Conservation (phyloP, 495 filamentous ascomycete species). For the Penicillium paradoxum region DNA sequence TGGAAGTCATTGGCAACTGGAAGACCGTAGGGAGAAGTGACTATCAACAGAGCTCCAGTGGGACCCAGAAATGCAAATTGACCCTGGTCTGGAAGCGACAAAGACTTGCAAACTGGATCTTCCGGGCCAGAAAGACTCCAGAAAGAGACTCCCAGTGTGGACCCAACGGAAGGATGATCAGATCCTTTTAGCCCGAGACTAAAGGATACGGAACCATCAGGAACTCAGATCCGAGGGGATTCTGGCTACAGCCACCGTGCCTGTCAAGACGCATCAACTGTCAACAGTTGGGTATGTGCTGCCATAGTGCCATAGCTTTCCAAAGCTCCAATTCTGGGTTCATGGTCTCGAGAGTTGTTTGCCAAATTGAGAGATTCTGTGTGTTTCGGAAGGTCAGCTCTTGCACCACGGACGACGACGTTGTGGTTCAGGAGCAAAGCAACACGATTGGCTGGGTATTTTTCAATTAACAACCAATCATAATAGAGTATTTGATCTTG, state of each 20-base stretch:
- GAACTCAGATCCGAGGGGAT: not conserved
- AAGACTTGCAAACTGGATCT: not conserved
- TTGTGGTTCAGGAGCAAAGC: slow-evolving; percentile 5
- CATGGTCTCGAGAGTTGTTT: no score
- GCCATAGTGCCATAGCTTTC: not conserved
- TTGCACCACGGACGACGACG: not conserved
- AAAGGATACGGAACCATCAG: not conserved
- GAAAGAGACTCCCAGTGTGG: not conserved
- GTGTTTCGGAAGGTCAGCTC: not conserved
- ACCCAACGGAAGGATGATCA: not conserved
- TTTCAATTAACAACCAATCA: not conserved
- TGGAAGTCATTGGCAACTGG: not conserved
- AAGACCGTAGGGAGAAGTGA: not conserved
- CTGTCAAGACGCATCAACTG: not conserved
- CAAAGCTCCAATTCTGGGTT: no score
- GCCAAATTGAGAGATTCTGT: not conserved
- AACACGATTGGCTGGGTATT: not conserved
- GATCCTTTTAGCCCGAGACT: slow-evolving; percentile 1
- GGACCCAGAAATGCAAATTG: not conserved
- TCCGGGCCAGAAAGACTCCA: not conserved
- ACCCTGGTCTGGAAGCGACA: not conserved
- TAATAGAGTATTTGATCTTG: not conserved
- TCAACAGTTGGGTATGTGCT: no score
- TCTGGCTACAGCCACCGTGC: not conserved
- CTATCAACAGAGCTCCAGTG: not conserved